Evolutionary conservation across 148 eudicot species (phyloP), one percentile per base, ranked within the genome.

Genomic region (Cornus controversa): DNA sequence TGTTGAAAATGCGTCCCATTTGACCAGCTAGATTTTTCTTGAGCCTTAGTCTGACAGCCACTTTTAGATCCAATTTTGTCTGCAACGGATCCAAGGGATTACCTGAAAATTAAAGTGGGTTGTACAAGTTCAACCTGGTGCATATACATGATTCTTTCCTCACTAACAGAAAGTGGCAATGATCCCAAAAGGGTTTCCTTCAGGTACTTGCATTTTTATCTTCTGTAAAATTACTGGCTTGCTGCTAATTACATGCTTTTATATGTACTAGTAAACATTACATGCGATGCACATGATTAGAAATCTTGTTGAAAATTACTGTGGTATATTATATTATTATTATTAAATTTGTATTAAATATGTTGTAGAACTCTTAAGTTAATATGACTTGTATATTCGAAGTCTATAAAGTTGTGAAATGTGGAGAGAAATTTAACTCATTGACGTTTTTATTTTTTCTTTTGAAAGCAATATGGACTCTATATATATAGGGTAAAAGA

Each of bases 71-170:
- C 73, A 84, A 73, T 71, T 76, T 81, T 69, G 27, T 80, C 79
- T 4, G 20, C 65, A 76, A 83, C 66, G 81, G 84, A 25, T 29
- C 81, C 84, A 71, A 40, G 0, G 10, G 45, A 40, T 40, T 31
- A 31, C 34, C 9, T 40, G 45, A 40, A 40, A 40, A 2, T 6
- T 40, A 9, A 84, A 81, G 74, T 77, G 86, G 82, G 83, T 81
- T 42, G 81, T 83, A 81, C 82, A 85, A 75, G 74, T 83, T 50
- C 86, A 87, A 73, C 84, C 85, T 67, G 86, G 88, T 77, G 86
- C 70, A 23, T 86, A 31, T 80, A 83, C 67, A 68, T 83, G 24
- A 79, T 81, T 53, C 79, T 83, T 63, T 79, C 81, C 57, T 81
- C 86, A 16, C 31, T 60, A 65, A 83, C 86, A 31, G 86, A 81